A percentile compares a stretch with the other conserved stretches of the same genome.
These are phyloP conservation scores for Phytophthora pistaciae DNA, from an alignment of 352 stramenopile species.

Conservation along the genomic window DNA sequence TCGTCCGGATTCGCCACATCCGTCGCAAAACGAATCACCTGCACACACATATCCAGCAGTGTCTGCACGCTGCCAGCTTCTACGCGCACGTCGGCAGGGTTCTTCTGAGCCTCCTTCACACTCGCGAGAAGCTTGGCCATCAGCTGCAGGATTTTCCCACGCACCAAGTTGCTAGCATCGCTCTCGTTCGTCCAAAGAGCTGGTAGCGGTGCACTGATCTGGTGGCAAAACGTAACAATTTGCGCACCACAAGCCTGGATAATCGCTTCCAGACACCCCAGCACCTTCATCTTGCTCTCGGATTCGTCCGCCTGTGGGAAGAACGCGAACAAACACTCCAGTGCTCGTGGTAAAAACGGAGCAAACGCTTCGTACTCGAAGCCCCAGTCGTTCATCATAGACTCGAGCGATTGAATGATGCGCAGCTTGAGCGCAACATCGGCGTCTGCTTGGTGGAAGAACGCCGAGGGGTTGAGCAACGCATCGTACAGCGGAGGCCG, in stretches of 20 bases:
- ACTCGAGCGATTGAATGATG: conserved; percentile 81
- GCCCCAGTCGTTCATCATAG: conserved; percentile 86
- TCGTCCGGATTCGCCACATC: conserved; percentile 85
- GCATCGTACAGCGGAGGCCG: conserved; percentile 84
- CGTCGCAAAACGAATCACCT: conserved; percentile 76
- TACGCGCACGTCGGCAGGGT: conserved; percentile 9
- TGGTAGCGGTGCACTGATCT: conserved; percentile 78
- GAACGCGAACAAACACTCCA: conserved; percentile 74
- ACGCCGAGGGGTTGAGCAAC: conserved; percentile 54
- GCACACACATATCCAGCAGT: conserved; percentile 74
- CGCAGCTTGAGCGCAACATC: conserved; percentile 78
- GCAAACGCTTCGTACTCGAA: conserved; percentile 79
- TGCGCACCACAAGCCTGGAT: conserved; percentile 66
- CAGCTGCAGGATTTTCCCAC: conserved; percentile 84
- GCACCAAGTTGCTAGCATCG: conserved; percentile 83
- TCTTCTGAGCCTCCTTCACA: conserved; percentile 55
- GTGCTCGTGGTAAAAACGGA: conserved; percentile 66
- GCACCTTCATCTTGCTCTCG: conserved; percentile 85
- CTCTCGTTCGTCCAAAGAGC: conserved; percentile 76
- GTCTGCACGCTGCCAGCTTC: conserved; percentile 39
- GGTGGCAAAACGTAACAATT: conserved; percentile 58
- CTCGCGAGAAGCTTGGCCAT: conserved; percentile 68
- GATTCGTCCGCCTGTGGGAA: conserved; percentile 71
- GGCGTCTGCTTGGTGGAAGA: conserved; percentile 40
- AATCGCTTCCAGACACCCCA: conserved; percentile 78